phyloP scores from a whole-genome alignment of 1,139 yeast species.

The Hansenula anomala region DNA sequence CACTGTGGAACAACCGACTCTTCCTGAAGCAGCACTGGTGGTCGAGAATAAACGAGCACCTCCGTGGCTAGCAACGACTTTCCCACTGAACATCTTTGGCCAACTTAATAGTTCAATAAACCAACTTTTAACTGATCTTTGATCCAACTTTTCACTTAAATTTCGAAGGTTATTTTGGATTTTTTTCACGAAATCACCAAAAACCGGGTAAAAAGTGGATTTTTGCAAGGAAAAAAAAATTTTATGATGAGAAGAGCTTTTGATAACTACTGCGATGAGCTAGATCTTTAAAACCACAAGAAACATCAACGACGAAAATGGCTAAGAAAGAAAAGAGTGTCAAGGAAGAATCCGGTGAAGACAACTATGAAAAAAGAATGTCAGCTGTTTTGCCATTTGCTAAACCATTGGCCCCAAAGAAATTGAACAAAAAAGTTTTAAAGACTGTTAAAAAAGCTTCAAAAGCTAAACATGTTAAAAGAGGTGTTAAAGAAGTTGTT shows the following conservation, averaged over 20 bases:
- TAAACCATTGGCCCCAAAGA: constrained; percentile 92
- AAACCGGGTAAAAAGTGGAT: constrained; percentile 1
- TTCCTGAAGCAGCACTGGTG: constrained; percentile 28
- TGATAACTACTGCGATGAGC: not conserved
- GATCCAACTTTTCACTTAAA: not conserved
- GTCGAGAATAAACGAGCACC: constrained; percentile 11
- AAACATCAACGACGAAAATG: constrained; percentile 30
- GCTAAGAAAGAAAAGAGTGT: constrained; percentile 44
- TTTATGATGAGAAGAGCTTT: constrained; percentile 1
- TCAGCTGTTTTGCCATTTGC: constrained; percentile 93
- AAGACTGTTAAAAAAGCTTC: constrained; percentile 97
- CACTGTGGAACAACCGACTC: constrained; percentile 74
- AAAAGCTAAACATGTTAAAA: constrained; percentile 94
- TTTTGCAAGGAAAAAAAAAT: not conserved
- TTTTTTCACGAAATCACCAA: not conserved
- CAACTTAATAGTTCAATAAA: not conserved
- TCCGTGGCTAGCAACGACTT: constrained; percentile 5
- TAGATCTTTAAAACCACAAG: not conserved
- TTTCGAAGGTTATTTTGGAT: too few species aligned
- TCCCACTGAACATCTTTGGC: constrained; percentile 1
- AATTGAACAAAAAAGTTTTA: constrained; percentile 89
- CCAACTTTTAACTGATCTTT: too few species aligned
- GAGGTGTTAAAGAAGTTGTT: constrained; percentile 99
- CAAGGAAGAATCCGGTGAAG: constrained; percentile 44
- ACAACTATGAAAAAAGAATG: constrained; percentile 87